Evolutionary conservation across 495 filamentous ascomycete genomes (phyloP).

Genomic region (Tuber microsphaerosporum): DNA sequence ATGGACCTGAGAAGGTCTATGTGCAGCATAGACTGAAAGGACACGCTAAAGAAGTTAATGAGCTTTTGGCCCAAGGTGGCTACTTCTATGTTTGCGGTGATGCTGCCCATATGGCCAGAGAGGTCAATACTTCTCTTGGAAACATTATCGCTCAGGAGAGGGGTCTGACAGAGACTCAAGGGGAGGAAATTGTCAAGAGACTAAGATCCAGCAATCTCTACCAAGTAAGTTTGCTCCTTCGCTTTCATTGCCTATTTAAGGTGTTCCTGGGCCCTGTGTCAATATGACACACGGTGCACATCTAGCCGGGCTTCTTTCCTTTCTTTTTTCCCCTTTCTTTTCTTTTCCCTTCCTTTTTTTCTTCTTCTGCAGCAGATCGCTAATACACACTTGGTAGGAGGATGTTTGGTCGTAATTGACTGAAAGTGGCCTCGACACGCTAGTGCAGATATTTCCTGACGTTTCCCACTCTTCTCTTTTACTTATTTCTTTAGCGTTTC

Average conservation of each 20-base stretch:
- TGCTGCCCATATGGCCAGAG: constrained; percentile 94
- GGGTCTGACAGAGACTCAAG: constrained; percentile 71
- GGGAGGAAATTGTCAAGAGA: constrained; percentile 89
- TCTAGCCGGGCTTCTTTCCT: constrained; percentile 4
- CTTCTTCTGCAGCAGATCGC: constrained; percentile 2
- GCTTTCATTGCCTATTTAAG: constrained; percentile 1
- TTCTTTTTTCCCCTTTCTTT: constrained; percentile 1
- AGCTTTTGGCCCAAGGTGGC: constrained; percentile 77
- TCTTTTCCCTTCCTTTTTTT: background rate
- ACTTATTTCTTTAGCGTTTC: constrained; percentile 22
- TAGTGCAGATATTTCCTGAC: background rate
- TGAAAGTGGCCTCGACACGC: background rate
- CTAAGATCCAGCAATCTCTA: constrained; percentile 92
- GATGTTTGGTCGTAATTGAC: constrained; percentile 75
- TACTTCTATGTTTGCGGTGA: constrained; percentile 99
- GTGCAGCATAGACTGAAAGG: constrained; percentile 90
- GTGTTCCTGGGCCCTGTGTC: background rate
- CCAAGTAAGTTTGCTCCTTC: constrained; percentile 53
- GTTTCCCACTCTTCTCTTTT: constrained; percentile 9
- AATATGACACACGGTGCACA: background rate
- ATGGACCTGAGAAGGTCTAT: constrained; percentile 80
- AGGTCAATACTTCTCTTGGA: constrained; percentile 78
- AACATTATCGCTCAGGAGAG: constrained; percentile 80
- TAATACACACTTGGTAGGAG: constrained; percentile 48
- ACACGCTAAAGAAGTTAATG: constrained; percentile 72